Evolutionary conservation across 148 eudicot species (phyloP), one percentile per base, ranked within the genome.

Genomic region (Selenicereus undatus): DNA sequence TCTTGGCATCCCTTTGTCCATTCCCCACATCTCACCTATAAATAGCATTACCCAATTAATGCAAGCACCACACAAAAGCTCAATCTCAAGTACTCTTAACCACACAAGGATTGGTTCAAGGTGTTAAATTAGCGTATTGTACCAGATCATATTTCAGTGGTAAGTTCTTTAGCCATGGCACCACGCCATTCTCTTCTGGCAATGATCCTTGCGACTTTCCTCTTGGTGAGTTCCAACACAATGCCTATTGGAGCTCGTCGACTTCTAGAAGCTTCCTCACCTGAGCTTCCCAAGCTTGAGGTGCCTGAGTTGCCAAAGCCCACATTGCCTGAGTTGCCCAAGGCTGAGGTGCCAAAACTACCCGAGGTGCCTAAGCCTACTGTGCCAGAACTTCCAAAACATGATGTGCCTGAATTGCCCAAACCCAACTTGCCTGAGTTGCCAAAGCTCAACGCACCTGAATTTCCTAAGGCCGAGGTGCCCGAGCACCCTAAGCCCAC

Each of bases 301-400:
- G 16, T 73, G 30, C 76, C 76, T 1, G 56, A 73, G 24, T 1
- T 73, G 2, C 76, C 76, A 1, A 71, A 71, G 27, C 74, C 74
- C n/a, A 71, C n/a, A 13, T 22, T 71, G 17, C 52, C 66, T 2
- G 76, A 80, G 43, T 42, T 74, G 18, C 82, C 77, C 4, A 78
- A 78, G 69, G 56, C 82, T 6, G 75, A 81, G 27, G 35, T 75
- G 8, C 79, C 83, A 24, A 70, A 81, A 26, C 62, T 56, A 26
- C 72, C 72, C 36, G 68, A 76, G 54, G 5, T 79, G 3, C 81
- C 81, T 16, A 71, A 79, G 17, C 81, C 43, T 14, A 71, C 81
- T 0, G 24, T 68, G 50, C 81, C 81, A 12, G 76, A 79, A 32
- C 26, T 70, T 7, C 76, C 76, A 1, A 43, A 73, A 30, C 76